Evolutionary conservation across 2,329 filamentous ascomycete genomes (phyloP).

Genomic region (Mycosphaerella arachidis): DNA sequence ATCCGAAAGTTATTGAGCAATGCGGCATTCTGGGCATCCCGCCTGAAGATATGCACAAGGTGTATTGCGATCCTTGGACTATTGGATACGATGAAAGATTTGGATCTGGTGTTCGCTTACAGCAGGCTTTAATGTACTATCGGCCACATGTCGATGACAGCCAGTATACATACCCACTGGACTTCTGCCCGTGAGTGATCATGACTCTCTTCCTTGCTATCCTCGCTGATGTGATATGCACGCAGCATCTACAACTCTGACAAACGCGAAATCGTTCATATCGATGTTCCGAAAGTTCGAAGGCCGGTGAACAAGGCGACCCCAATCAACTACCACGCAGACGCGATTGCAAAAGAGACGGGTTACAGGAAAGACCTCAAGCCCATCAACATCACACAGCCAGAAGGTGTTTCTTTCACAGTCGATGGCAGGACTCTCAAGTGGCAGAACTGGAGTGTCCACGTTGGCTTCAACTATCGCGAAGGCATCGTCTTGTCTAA

Average conservation of each 20-base stretch:
- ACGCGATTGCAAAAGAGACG: conserved; percentile 65
- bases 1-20: conserved; percentile 85
- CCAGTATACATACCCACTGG: conserved; percentile 86
- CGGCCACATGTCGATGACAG: conserved; percentile 77
- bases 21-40: conserved; percentile 79
- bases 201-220: background rate
- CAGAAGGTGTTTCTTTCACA: conserved; percentile 81
- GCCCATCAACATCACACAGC: conserved; percentile 81
- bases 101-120: conserved; percentile 70
- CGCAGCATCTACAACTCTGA: conserved; percentile 71
- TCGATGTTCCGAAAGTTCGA: conserved; percentile 75
- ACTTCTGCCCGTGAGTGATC: conserved; percentile 66
- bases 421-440: conserved; percentile 68
- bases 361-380: conserved; percentile 77
- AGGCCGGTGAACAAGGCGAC: conserved; percentile 67
- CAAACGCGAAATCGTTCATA: conserved; percentile 72
- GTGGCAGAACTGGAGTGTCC: conserved; percentile 93
- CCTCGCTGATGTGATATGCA: background rate
- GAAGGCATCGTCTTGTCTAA: conserved; percentile 89
- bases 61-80: conserved; percentile 95
- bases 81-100: conserved; percentile 92
- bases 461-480: conserved; percentile 91
- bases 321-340: conserved; percentile 75
- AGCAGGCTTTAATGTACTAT: conserved; percentile 96
- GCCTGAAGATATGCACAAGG: conserved; percentile 82